A percentile compares a stretch with the other conserved stretches of the same genome.
Evolutionary conservation across 805 yeast species (phyloP).

Genomic region (Ogataea methanolica): DNA sequence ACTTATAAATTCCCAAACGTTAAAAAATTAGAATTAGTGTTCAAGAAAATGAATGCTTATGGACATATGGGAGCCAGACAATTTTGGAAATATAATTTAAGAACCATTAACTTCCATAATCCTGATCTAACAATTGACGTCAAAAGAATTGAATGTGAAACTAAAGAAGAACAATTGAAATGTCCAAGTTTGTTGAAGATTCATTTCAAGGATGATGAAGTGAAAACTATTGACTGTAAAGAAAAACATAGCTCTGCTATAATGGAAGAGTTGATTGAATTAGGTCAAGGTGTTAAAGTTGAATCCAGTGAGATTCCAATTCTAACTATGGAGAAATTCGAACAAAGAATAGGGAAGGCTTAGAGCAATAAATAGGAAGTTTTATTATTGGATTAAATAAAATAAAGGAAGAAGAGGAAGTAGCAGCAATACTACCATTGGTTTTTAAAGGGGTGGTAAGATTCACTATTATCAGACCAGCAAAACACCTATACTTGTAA

Average conservation of each 20-base stretch:
- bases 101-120: conserved; percentile 78
- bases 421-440: not conserved
- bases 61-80: conserved; percentile 67
- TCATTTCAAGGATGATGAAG: conserved; percentile 33
- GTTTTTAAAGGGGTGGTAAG: no score
- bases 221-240: conserved; percentile 48
- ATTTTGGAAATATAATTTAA: conserved; percentile 73
- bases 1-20: conserved; percentile 35
- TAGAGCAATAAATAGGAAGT: not conserved
- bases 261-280: conserved; percentile 47
- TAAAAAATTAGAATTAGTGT: conserved; percentile 44
- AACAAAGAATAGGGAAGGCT: conserved; percentile 2
- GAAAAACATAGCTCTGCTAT: conserved; percentile 47
- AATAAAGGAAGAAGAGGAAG: not conserved
- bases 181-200: conserved; percentile 45
- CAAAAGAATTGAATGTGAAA: conserved; percentile 42
- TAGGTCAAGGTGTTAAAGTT: conserved; percentile 49
- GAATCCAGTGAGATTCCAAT: conserved; percentile 41
- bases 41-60: conserved; percentile 42
- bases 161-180: conserved; percentile 37
- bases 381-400: not conserved
- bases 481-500: not conserved
- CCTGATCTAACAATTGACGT: conserved; percentile 64
- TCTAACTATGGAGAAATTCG: conserved; percentile 6
- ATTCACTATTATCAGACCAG: no score